Evolutionary conservation across 2,329 filamentous ascomycete genomes (phyloP), one percentile per base, ranked within the genome.

Genomic region (Epichloe gansuensis): DNA sequence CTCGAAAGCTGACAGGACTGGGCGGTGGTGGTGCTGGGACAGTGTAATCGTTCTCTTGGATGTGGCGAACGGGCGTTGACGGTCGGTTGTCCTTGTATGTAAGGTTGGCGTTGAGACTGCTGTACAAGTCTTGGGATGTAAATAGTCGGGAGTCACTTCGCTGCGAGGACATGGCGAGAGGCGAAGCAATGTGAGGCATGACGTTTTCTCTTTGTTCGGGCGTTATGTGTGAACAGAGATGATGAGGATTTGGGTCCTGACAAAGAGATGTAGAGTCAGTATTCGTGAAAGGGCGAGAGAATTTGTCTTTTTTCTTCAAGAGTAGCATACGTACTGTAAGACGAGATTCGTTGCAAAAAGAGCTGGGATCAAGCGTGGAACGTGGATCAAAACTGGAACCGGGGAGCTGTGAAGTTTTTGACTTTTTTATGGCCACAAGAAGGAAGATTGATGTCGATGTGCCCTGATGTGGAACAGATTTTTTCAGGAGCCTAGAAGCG

Each of bases 1-100:
- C 65, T 34, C 77, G 74, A 62, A 82, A 83, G 67, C 77, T 78
- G 62, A 84, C 77, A 7, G 81, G 81, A 59, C 77, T 82, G 12
- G 81, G 80, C 21, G 81, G 81, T 12, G 81, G 81, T 42, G 81
- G 78, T 13, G 81, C 80, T n/a, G 81, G 81, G 21, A 83, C 80
- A 35, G 74, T 72, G 68, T 82, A 84, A 65, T 83, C 80, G 54
- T 77, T 69, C 60, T 81, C 76, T 57, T 71, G 72, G 59, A 80
- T 78, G 57, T 70, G 68, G 58, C 73, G 76, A 56, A 73, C 68
- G 0, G 77, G 75, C 3, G 73, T 72, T 55, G 69, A 63, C 17
- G 71, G 67, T n/a, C 68, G 66, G 51, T 68, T 62, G 59, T 63
- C 65, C 55, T 68, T 64, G 58, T 72, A 71, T 54, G 71, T 70